Percentiles rank a stretch among this genome's conserved stretches.
These are phyloP conservation scores for Kodamaea hsintzibuensis DNA, from an alignment of 805 yeast species.

Conservation along the genomic window DNA sequence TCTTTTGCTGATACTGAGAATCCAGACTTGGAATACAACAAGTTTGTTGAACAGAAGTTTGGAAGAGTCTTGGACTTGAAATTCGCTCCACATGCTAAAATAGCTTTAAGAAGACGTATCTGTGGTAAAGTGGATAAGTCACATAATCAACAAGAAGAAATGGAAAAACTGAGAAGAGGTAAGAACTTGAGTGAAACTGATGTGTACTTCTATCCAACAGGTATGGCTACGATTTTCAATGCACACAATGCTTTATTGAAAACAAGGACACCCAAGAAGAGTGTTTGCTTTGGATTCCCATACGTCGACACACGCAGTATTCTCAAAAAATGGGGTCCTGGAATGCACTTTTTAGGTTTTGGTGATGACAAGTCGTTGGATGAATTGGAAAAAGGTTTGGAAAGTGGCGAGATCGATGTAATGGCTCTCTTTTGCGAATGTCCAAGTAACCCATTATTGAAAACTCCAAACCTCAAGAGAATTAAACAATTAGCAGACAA, in stretches of 20 bases:
- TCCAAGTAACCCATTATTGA: constrained; percentile 91
- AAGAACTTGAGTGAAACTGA: constrained; percentile 52
- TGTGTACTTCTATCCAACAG: constrained; percentile 83
- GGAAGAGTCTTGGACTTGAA: constrained; percentile 85
- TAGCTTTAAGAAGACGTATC: constrained; percentile 71
- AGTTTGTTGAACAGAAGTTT: constrained; percentile 83
- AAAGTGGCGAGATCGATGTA: constrained; percentile 55
- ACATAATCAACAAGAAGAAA: constrained; percentile 25
- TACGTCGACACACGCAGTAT: constrained; percentile 90
- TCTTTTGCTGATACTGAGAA: background rate
- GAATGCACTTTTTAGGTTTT: constrained; percentile 79
- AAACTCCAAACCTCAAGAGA: constrained; percentile 73
- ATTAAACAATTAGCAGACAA: constrained; percentile 66
- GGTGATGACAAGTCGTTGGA: constrained; percentile 74
- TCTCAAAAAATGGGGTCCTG: constrained; percentile 87
- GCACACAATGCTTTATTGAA: constrained; percentile 64
- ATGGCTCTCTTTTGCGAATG: constrained; percentile 86
- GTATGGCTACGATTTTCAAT: constrained; percentile 88
- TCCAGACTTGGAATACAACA: constrained; percentile 47
- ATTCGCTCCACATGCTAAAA: constrained; percentile 73
- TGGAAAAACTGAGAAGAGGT: constrained; percentile 29
- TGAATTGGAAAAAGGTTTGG: constrained; percentile 62
- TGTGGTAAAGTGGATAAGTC: constrained; percentile 59
- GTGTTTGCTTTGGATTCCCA: constrained; percentile 95
- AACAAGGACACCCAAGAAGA: constrained; percentile 43